Conservation (phyloP, 345 rosid species). For the Lenwebbia sp. region DNA sequence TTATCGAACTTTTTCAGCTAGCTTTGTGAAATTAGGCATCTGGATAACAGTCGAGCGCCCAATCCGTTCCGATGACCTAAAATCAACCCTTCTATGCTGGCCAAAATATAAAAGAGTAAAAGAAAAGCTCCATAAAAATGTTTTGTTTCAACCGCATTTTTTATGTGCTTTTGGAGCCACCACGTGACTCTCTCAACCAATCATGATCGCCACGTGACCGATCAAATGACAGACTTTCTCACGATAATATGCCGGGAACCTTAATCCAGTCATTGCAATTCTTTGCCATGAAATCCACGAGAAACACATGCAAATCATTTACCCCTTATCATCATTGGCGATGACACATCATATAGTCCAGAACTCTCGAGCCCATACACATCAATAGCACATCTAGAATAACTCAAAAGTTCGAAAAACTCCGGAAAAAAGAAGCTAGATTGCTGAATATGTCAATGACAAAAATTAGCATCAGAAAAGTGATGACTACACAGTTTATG, state of each 20-base stretch:
- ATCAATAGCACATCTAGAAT: background rate
- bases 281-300: background rate
- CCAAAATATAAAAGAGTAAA: background rate
- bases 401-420: too few relatives aligned
- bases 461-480: background rate
- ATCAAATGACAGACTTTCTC: too few relatives aligned
- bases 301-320: background rate
- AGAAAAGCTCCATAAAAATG: background rate
- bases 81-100: background rate
- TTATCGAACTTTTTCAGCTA: background rate
- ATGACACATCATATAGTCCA: background rate
- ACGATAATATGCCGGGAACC: background rate
- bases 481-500: background rate
- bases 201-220: too few relatives aligned
- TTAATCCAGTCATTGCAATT: background rate
- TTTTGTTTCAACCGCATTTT: too few relatives aligned
- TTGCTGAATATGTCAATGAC: background rate
- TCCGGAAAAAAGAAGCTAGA: too few relatives aligned
- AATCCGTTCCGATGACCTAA: fast-evolving
- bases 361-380: background rate
- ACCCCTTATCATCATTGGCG: background rate
- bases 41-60: background rate
- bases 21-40: background rate
- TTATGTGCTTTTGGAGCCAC: too few relatives aligned
- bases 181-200: too few relatives aligned